phyloP scores from a whole-genome alignment of 2,329 filamentous ascomycete genomes.

The Colletotrichum higginsianum region DNA sequence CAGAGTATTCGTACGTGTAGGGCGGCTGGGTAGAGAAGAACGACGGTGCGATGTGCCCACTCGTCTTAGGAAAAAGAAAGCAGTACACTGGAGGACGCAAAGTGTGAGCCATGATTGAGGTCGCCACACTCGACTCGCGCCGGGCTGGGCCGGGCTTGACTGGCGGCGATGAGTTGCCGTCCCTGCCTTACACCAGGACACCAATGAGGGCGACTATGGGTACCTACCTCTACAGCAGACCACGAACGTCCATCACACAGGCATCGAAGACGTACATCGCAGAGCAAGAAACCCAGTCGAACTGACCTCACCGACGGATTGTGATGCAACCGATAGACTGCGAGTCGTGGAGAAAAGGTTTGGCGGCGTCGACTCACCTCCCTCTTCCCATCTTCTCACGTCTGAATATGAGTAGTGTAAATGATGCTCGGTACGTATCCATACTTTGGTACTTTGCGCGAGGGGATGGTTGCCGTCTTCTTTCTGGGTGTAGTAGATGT shows the following conservation, averaged over 20 bases:
- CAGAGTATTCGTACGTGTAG: not conserved
- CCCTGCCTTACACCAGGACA: not conserved
- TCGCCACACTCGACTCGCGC: conserved; percentile 12
- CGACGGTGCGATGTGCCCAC: not conserved
- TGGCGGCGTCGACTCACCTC: conserved; percentile 29
- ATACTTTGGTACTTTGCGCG: not conserved
- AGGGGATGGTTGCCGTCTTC: not conserved
- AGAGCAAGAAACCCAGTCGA: not conserved
- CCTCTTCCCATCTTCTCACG: conserved; percentile 14
- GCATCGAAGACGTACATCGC: not conserved
- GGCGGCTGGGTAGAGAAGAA: not conserved
- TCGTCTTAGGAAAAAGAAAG: not conserved
- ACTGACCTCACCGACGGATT: not conserved
- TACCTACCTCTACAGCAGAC: not conserved
- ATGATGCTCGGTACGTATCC: conserved; percentile 20
- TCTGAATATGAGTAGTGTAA: not conserved
- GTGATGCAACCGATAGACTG: not conserved
- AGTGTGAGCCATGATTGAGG: conserved; percentile 13
- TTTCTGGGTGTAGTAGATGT: not conserved
- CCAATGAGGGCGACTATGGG: not conserved
- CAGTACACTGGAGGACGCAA: not conserved
- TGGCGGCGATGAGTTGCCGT: conserved; percentile 6
- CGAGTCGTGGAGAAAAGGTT: conserved; percentile 16
- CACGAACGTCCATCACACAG: not conserved
- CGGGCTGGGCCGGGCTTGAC: conserved; percentile 13